phyloP scores from a whole-genome alignment of 169 alveolate species.

The Plasmodium gaboni region DNA sequence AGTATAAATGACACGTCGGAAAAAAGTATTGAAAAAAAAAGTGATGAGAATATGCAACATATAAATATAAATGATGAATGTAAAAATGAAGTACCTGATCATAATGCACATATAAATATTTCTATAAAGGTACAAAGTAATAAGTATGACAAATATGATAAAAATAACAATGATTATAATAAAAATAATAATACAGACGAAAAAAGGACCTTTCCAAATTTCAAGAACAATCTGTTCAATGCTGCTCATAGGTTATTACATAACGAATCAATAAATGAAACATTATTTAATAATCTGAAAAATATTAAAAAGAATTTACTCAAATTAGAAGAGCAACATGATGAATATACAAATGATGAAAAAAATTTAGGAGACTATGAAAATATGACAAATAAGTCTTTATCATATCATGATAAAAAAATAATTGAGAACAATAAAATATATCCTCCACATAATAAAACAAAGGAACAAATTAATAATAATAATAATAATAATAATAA shows the following conservation, averaged over 20 bases:
- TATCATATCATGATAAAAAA: too few species aligned
- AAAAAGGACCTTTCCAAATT: background rate
- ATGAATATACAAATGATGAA: background rate
- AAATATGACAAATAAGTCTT: too few species aligned
- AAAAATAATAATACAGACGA: background rate
- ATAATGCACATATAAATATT: background rate
- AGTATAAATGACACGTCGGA: background rate
- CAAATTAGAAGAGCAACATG: background rate
- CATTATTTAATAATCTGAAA: constrained; percentile 1
- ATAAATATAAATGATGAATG: background rate
- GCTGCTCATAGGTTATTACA: constrained; percentile 14
- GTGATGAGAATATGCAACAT: background rate
- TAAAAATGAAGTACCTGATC: background rate
- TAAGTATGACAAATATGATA: background rate
- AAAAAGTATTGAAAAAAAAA: background rate
- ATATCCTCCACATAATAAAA: background rate
- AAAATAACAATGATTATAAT: background rate
- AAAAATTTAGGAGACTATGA: background rate
- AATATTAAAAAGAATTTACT: constrained; percentile 6
- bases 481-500: background rate
- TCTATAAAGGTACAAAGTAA: background rate
- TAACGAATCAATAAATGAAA: constrained; percentile 11
- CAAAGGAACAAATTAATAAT: background rate
- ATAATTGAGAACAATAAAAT: too few species aligned
- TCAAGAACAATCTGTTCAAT: constrained; percentile 4